These are phyloP conservation scores for Dillenia suffruticosa DNA, from an alignment of 164 flowering plant genomes.

Conservation along the genomic window DNA sequence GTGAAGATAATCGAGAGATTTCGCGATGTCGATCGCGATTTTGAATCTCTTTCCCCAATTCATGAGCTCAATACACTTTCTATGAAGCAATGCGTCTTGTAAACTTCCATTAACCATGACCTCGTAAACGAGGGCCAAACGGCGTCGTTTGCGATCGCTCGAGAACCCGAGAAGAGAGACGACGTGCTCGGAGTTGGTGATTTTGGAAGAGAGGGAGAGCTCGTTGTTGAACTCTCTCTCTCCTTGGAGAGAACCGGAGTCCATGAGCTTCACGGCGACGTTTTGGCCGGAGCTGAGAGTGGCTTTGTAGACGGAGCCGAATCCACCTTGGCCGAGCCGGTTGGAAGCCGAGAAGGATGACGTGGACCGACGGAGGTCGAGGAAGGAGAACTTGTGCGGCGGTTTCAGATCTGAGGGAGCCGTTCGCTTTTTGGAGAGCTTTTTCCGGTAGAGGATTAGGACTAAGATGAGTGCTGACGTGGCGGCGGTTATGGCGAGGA, in stretches of 20 bases:
- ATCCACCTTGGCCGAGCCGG: slow-evolving; percentile 87
- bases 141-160: slow-evolving; percentile 28
- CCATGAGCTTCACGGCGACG: slow-evolving; percentile 77
- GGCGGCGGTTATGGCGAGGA: slow-evolving; percentile 26
- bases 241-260: slow-evolving; percentile 73
- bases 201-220: slow-evolving; percentile 42
- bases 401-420: slow-evolving; percentile 61
- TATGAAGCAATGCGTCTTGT: slow-evolving; percentile 72
- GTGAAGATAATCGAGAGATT: slow-evolving; percentile 65
- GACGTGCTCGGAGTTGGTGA: slow-evolving; percentile 27
- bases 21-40: slow-evolving; percentile 46
- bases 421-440: slow-evolving; percentile 50
- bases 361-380: slow-evolving; percentile 71
- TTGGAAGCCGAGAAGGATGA: slow-evolving; percentile 47
- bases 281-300: slow-evolving; percentile 36
- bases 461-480: slow-evolving; percentile 23
- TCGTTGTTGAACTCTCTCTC: slow-evolving; percentile 91
- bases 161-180: slow-evolving; percentile 62
- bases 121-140: slow-evolving; percentile 64
- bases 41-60: slow-evolving; percentile 52
- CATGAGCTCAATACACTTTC: slow-evolving; percentile 60
- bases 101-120: slow-evolving; percentile 77
- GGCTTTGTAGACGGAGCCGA: slow-evolving; percentile 75
- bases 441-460: slow-evolving; percentile 32
- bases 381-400: slow-evolving; percentile 54